Conservation (phyloP, 164 flowering plant genomes). For the Dillenia turbinata region DNA sequence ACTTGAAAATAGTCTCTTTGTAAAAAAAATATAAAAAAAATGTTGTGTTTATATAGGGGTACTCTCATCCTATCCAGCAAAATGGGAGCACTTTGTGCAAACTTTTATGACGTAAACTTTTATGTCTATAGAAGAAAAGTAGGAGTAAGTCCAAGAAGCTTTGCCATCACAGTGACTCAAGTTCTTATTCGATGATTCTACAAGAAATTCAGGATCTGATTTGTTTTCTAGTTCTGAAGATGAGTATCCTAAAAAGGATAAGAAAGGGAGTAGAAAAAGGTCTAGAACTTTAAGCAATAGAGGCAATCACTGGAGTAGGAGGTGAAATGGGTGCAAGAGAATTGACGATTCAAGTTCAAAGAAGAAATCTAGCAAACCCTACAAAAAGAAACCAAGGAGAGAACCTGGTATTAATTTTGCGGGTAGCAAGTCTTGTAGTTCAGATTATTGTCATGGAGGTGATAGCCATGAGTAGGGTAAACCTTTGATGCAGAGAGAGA, state of each 20-base stretch:
- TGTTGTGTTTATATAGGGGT: too few species aligned
- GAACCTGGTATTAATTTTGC: conserved; percentile 35
- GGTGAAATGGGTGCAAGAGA: conserved; percentile 36
- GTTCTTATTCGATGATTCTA: conserved; percentile 35
- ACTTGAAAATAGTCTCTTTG: too few species aligned
- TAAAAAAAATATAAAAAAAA: too few species aligned
- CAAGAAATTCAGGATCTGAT: conserved; percentile 16
- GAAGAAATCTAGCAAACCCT: conserved; percentile 32
- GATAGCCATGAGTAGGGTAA: conserved; percentile 22
- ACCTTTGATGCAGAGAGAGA: conserved; percentile 23
- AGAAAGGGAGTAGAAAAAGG: conserved; percentile 41
- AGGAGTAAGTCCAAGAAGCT: conserved; percentile 57
- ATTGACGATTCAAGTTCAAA: conserved; percentile 15
- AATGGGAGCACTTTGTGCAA: too few species aligned
- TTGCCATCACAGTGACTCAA: conserved; percentile 34
- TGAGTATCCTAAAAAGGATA: conserved; percentile 18
- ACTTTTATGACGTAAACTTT: too few species aligned
- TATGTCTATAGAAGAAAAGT: conserved; percentile 23
- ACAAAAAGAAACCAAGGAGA: conserved; percentile 42
- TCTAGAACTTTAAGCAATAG: conserved; percentile 25
- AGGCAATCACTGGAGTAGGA: conserved; percentile 27
- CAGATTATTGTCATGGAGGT: conserved; percentile 30
- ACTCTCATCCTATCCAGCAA: too few species aligned
- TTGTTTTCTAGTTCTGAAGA: conserved; percentile 48
- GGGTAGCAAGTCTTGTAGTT: conserved; percentile 43